Evolutionary conservation across 2,329 filamentous ascomycete genomes (phyloP), one percentile per base, ranked within the genome.

Genomic region (Blastomyces emzantsi): DNA sequence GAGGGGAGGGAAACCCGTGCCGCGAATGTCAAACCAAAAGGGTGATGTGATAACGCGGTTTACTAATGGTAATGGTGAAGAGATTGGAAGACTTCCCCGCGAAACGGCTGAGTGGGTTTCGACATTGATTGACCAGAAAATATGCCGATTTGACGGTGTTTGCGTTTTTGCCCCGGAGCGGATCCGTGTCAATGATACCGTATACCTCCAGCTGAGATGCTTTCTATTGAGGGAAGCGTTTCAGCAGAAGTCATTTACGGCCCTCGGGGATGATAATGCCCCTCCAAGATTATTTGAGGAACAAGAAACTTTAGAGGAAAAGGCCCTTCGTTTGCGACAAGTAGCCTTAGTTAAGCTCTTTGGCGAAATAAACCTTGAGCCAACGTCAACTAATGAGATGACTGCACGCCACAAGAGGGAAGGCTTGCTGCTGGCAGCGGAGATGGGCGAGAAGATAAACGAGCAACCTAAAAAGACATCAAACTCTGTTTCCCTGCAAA

Each of bases 61-160:
- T 71, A 96, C 90, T 0, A 95, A 91, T 70, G 75, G 81, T 11
- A 83, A 79, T 61, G 92, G 92, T 0, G 85, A 87, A 62, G 94
- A 99, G 73, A 83, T 99, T 58, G 94, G 94, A 3, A 84, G 94
- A 65, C 76, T 99, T 47, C 87, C 92, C 36, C 93, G 92, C 70
- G 92, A 97, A 43, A 87, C 86, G 5, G 92, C 94, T 3, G 85
- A 87, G 65, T 99, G 94, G 92, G 90, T 97, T 6, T 96, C 94
- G 3, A 88, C 92, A 0, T 77, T 99, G 68, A 86, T 97, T 61
- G 94, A 99, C 71, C 92, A 97, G 73, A 88, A 89, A 41, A 83
- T 97, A 3, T 97, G 92, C 79, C 84, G 79, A 28, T 96, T 99
- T 66, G 90, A 96, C 68, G 94, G 90, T 6, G 86, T 84, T 15